phyloP scores from a whole-genome alignment of 805 yeast species.

The Candida silvatica region DNA sequence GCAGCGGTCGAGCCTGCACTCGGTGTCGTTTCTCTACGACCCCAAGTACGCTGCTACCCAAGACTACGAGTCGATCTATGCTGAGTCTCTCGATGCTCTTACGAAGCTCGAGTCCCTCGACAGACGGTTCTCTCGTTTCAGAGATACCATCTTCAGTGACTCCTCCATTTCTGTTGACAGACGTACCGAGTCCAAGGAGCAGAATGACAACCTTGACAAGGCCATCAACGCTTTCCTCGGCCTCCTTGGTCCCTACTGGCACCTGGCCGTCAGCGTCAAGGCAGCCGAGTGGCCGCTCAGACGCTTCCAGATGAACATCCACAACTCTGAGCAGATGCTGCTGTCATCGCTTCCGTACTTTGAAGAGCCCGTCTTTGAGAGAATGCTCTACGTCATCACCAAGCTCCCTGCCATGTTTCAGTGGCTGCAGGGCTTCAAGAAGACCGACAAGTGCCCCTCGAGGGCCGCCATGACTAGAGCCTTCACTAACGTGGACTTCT shows the following conservation, averaged over 20 bases:
- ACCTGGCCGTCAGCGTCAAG: constrained; percentile 63
- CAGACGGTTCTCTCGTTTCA: constrained; percentile 63
- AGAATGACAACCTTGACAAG: constrained; percentile 60
- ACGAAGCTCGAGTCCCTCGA: constrained; percentile 67
- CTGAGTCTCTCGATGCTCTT: constrained; percentile 66
- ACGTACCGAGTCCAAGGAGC: constrained; percentile 71
- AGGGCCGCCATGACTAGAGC: constrained; percentile 62
- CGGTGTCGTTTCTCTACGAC: constrained; percentile 81
- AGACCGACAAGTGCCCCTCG: constrained; percentile 49
- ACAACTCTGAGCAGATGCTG: constrained; percentile 66
- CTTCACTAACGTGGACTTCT: constrained; percentile 61
- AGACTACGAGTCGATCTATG: constrained; percentile 77
- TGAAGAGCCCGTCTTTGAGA: constrained; percentile 61
- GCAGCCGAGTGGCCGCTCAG: constrained; percentile 95
- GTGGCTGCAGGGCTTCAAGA: constrained; percentile 64
- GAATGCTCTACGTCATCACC: constrained; percentile 65
- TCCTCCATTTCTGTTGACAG: constrained; percentile 76
- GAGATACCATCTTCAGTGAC: constrained; percentile 70
- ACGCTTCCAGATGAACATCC: constrained; percentile 77
- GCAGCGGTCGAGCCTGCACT: constrained; percentile 76
- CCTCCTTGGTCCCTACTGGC: constrained; percentile 69
- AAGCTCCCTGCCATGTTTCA: constrained; percentile 71
- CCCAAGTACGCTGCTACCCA: constrained; percentile 88
- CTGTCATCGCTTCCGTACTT: constrained; percentile 77
- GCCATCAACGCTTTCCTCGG: constrained; percentile 71